These are phyloP conservation scores for Bryoerythrophyllum caledonicum DNA, from an alignment of 225 moss, liverwort and hornwort species.

Conservation along the genomic window DNA sequence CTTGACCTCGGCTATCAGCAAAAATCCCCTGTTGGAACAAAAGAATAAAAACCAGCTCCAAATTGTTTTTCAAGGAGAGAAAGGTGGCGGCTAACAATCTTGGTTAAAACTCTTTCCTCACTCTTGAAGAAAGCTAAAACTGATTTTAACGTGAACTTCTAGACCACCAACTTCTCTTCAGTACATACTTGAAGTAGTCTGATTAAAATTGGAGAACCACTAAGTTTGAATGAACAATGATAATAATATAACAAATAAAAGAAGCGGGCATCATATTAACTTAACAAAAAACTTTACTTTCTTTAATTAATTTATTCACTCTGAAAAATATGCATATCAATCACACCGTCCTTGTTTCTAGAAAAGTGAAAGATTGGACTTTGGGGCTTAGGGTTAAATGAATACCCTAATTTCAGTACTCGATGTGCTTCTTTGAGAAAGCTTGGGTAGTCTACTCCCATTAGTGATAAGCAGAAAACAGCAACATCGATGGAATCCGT, in stretches of 20 bases:
- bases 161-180: too few species aligned
- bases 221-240: too few species aligned
- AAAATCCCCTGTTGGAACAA: constrained; percentile 51
- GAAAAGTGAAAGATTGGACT: not conserved
- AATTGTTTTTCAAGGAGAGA: too few species aligned
- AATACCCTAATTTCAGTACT: constrained; percentile 72
- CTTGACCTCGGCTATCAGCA: constrained; percentile 87
- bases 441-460: constrained; percentile 93
- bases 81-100: too few species aligned
- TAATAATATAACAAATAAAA: too few species aligned
- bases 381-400: not conserved
- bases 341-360: not conserved
- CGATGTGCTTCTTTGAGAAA: constrained; percentile 84
- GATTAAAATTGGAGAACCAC: too few species aligned
- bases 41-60: too few species aligned
- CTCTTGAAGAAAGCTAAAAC: too few species aligned
- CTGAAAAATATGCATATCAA: not conserved
- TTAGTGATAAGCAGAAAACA: constrained; percentile 91
- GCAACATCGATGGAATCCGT: constrained; percentile 76
- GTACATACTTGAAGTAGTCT: too few species aligned
- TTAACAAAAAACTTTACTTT: not conserved
- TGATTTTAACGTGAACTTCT: too few species aligned
- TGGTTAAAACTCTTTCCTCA: too few species aligned
- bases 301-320: not conserved
- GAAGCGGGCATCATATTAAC: too few species aligned